A percentile compares a stretch with the other conserved stretches of the same genome.
These are phyloP conservation scores for Rhynchospora tenuis DNA, from an alignment of 176 grass and related monocot species.

Conservation along the genomic window DNA sequence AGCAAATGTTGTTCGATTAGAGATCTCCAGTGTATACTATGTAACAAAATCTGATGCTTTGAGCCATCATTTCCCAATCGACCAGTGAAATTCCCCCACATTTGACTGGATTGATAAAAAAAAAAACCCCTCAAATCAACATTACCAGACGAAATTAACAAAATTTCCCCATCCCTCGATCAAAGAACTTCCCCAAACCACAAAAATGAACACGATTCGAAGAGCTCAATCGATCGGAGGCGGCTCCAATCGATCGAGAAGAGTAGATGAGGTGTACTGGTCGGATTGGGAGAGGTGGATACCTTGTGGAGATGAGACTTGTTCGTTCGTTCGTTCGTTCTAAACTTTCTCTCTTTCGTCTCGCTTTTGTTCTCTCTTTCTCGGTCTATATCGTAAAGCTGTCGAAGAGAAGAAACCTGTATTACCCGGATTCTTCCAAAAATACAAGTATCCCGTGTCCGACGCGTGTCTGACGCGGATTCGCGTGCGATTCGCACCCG, in stretches of 20 bases:
- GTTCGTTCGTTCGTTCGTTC: neutral
- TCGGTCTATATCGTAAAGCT: slow-evolving; percentile 6
- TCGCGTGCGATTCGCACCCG: no score
- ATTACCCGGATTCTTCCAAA: no score
- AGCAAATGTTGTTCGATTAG: neutral
- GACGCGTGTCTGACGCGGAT: no score
- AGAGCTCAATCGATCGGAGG: no score
- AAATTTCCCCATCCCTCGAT: slow-evolving; percentile 1
- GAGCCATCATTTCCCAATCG: neutral
- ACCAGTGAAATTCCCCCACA: slow-evolving; percentile 3
- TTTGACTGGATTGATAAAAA: neutral
- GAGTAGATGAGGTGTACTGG: no score
- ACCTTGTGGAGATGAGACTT: neutral
- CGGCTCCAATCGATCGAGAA: no score
- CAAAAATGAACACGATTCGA: neutral
- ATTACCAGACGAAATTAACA: slow-evolving; percentile 5
- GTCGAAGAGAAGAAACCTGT: no score
- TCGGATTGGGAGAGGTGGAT: no score
- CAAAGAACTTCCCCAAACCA: neutral
- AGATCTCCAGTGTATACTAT: neutral
- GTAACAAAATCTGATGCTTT: neutral
- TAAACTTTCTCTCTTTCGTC: no score
- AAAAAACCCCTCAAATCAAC: neutral
- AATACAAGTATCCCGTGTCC: no score
- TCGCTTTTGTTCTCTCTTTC: neutral